Evolutionary conservation across 116 monocot species (phyloP), one percentile per base, ranked within the genome.

Genomic region (Dioscorea cayenensis): DNA sequence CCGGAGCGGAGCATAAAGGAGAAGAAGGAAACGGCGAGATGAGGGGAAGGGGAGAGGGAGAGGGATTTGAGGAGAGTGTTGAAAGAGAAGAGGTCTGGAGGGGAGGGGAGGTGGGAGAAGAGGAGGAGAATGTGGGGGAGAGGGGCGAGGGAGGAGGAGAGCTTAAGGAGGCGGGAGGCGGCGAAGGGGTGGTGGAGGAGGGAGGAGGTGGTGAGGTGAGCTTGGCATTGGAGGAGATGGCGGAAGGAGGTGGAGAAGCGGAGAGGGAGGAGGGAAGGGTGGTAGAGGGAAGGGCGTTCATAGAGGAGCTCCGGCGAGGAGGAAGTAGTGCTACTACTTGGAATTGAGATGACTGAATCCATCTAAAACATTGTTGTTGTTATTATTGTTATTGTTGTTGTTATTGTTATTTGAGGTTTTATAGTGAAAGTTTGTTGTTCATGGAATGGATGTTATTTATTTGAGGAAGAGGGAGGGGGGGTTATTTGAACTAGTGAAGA

Each of bases 81-180:
- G 63, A 73, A 60, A 63, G 75, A 81, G 76, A 81, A 81, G 64
- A 67, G 32, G 68, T 78, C 75, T 51, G 82, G 79, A 12, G 55
- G 19, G 13, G 43, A 43, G 12, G 43, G 82, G 82, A 14, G 66
- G 38, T 52, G 23, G 18, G 14, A 43, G 64, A 70, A 60, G 72
- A 78, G 81, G 66, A 78, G 67, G 71, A 75, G 63, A 50, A 76
- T 63, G 73, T 81, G 59, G 51, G 52, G 20, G 29, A 71, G 61
- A 20, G 49, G 59, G 65, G 48, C 60, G 65, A 69, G 32, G 38
- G 63, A 60, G 50, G 76, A 37, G 43, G 78, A 49, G 63, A 48
- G 48, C 10, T 66, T 66, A 7, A 82, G 66, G 52, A 64, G 32
- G 38, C 63, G 76, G 63, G 72, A 37, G 68, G 81, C 72, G 20